Base-by-base conservation (phyloP, 768 basidiomycete species). In the Mycena sanguinolenta region DNA sequence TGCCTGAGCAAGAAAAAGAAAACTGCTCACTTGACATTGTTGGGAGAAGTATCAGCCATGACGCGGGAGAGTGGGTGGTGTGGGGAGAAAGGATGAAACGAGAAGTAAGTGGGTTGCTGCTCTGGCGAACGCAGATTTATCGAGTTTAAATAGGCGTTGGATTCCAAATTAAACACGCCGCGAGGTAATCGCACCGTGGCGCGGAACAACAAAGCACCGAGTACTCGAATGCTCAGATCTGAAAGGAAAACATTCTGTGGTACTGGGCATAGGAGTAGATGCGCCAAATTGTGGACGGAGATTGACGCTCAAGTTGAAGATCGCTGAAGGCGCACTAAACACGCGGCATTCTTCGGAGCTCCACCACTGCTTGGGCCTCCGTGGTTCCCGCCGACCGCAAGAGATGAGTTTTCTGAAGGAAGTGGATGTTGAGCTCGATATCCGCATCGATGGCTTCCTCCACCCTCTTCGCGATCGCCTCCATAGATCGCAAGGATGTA, bases 151-250 rank as follows among this genome's bases (percentile, higher is more conserved):
- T 57, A 57, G 30, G 34, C 55, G 55, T 34, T 38, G 19, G 34
- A 57, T 30, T 57, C 34, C 55, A 57, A 57, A 57, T 57, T 36
- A 57, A 57, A 57, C 55, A 57, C 55, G n/a, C 36, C 55, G 55
- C 34, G 55, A 57, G 55, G 55, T 36, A 34, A 57, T 34, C 36
- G 55, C 34, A 21, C 55, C 3, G 55, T 21, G 34, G 34, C 55
- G 36, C 34, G 32, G 32, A 38, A 57, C 34, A 57, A 57, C n/a
- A 57, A 19, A 38, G 36, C 8, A 14, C 8, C 32, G 55, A 25
- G 55, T 4, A 57, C 55, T 38, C 36, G 55, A 57, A 36, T 34
- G 55, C 14, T 57, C 55, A 38, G 34, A 34, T 38, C 2, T 7
- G 32, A 38, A 14, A 21, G 55, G 19, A 36, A 25, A n/a, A 21